Percentiles rank a stretch among this genome's conserved stretches.
Conservation (phyloP, 2,329 filamentous ascomycete genomes). For the Xylaria digitata region DNA sequence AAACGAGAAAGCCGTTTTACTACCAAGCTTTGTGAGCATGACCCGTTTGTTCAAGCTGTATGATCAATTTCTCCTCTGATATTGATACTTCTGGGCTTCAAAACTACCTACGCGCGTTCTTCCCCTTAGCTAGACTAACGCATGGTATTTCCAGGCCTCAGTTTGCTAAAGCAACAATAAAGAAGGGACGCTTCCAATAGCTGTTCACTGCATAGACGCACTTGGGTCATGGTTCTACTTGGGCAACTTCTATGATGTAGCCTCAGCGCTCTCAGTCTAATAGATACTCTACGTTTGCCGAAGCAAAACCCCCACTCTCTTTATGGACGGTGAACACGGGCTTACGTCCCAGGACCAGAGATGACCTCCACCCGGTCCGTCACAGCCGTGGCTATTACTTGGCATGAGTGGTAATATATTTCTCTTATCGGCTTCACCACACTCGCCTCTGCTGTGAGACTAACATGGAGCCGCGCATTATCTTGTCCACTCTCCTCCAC, state of each 20-base stretch:
- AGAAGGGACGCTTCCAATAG: conserved; percentile 5
- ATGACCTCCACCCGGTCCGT: conserved; percentile 39
- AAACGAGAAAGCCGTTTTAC: conserved; percentile 18
- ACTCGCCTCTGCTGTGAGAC: conserved; percentile 21
- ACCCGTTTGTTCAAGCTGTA: conserved; percentile 5
- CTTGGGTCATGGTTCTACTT: conserved; percentile 3
- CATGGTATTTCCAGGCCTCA: conserved; percentile 1
- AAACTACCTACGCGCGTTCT: background rate
- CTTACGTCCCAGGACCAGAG: conserved; percentile 29
- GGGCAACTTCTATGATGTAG: conserved; percentile 10
- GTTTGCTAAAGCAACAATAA: background rate
- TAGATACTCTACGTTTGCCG: conserved; percentile 30
- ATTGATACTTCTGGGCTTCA: conserved; percentile 2
- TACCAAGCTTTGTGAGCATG: conserved; percentile 14
- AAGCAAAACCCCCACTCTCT: conserved; percentile 32
- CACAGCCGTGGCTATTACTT: conserved; percentile 37
- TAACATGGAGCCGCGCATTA: conserved; percentile 24
- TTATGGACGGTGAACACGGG: conserved; percentile 24
- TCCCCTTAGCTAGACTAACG: conserved; percentile 5
- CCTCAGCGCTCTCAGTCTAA: conserved; percentile 23
- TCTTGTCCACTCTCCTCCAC: conserved; percentile 44
- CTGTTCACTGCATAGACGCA: conserved; percentile 5
- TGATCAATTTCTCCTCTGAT: background rate
- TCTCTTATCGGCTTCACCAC: conserved; percentile 36
- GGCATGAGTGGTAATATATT: conserved; percentile 38